Evolutionary conservation across 495 filamentous ascomycete species (phyloP), one percentile per base, ranked within the genome.

Genomic region (Lasiosphaeria ovina): DNA sequence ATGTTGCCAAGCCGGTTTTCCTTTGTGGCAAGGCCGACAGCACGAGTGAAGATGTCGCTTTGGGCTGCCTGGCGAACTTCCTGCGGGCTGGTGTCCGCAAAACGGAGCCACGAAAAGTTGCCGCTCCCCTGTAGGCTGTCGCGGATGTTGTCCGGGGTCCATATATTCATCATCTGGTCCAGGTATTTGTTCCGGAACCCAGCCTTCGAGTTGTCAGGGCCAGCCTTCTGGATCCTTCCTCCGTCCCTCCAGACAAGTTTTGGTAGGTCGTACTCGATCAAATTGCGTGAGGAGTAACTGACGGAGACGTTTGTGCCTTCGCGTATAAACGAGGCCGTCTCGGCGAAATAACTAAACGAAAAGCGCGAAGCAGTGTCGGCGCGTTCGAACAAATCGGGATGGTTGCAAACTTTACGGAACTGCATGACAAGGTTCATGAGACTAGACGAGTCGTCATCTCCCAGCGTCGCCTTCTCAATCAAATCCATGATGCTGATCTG

Each of bases 391-490:
- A 98, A 78, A 76, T 98, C 94, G 3, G 94, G 94, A 72, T 98
- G 94, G 68, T 98, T 98, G 79, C 94, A 98, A 55, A 98, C 95
- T 78, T 98, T 98, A 57, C 94, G 87, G 84, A 98, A 98, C 75
- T 98, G 95, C 94, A 98, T 98, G 58, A 98, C 94, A 62, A 98
- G 80, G 72, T 98, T 98, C 94, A 98, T 98, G 69, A 99, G 72
- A 16, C 93, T 99, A 12, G 91, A 91, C 34, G 91, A 93, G 67
- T 97, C 95, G 63, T 99, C 94, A 67, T 97, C 93, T 36, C 95
- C 95, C 55, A 93, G 80, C 4, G 93, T 90, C 10, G 93, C 93
- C 81, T 97, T 98, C 74, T 99, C 94, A 61, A 98, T 95, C 48
- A 98, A 83, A 71, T 99, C 94, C 85, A 98, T 94, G 67, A 99